These are phyloP conservation scores for Suhomyces choctaworum DNA, from an alignment of 1,139 yeast species.

Conservation along the genomic window DNA sequence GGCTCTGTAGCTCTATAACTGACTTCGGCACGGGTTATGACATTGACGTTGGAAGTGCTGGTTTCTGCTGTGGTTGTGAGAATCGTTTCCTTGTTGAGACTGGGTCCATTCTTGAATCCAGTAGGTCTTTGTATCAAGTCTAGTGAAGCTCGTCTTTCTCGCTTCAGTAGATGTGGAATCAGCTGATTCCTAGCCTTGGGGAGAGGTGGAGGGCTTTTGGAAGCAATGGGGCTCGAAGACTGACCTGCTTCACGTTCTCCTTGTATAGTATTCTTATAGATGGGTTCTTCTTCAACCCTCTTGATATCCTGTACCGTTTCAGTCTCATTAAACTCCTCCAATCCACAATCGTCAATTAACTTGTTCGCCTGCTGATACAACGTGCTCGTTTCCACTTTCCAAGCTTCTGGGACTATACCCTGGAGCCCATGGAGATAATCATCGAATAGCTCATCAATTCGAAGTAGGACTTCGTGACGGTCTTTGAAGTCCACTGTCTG, in stretches of 20 bases:
- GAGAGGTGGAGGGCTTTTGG: too few species aligned
- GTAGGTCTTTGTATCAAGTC: slow-evolving; percentile 25
- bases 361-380: slow-evolving; percentile 1
- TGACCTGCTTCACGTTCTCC: too few species aligned
- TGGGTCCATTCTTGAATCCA: slow-evolving; percentile 9
- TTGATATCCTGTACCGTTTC: background rate
- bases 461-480: slow-evolving; percentile 21
- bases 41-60: slow-evolving; percentile 36
- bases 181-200: too few species aligned
- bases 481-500: slow-evolving; percentile 17
- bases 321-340: slow-evolving; percentile 2
- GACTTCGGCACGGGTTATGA: slow-evolving; percentile 32
- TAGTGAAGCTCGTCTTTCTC: slow-evolving; percentile 33
- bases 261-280: too few species aligned
- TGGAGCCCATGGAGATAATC: slow-evolving; percentile 13
- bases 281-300: background rate
- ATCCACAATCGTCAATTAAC: slow-evolving; percentile 3
- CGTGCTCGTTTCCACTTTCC: slow-evolving; percentile 3
- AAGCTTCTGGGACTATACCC: slow-evolving; percentile 4
- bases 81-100: slow-evolving; percentile 16
- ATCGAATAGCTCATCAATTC: slow-evolving; percentile 28
- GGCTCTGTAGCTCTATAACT: slow-evolving; percentile 4
- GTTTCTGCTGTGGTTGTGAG: slow-evolving; percentile 35
- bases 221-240: too few species aligned
- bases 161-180: too few species aligned